Percentiles rank a stretch among this genome's conserved stretches.
Conservation (phyloP, 2,329 filamentous ascomycete genomes). For the Xylariales sp. region DNA sequence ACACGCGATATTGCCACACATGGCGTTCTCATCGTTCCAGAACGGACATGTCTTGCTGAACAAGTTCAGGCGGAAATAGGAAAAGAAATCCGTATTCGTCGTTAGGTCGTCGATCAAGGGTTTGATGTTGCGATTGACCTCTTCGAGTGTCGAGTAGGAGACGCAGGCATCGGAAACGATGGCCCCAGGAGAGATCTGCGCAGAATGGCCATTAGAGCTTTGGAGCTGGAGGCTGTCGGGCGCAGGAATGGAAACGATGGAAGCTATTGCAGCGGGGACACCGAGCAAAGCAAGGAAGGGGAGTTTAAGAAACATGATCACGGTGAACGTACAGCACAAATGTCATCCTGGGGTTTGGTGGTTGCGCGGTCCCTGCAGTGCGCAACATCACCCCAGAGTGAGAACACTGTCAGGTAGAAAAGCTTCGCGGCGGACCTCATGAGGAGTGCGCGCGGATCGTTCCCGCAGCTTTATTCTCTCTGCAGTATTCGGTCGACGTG, state of each 20-base stretch:
- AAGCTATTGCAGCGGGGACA: slow-evolving; percentile 11
- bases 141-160: slow-evolving; percentile 86
- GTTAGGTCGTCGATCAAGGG: slow-evolving; percentile 78
- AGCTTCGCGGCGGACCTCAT: slow-evolving; percentile 52
- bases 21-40: slow-evolving; percentile 87
- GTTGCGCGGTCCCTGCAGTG: slow-evolving; percentile 34
- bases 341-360: slow-evolving; percentile 35
- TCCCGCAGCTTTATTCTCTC: neutral
- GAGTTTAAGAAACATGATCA: slow-evolving; percentile 9
- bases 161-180: slow-evolving; percentile 94
- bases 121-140: slow-evolving; percentile 71
- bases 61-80: slow-evolving; percentile 91
- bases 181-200: slow-evolving; percentile 78
- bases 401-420: slow-evolving; percentile 53
- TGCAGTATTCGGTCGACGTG: slow-evolving; percentile 3
- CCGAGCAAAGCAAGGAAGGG: slow-evolving; percentile 16
- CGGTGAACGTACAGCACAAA: slow-evolving; percentile 46
- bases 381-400: slow-evolving; percentile 46
- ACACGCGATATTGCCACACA: slow-evolving; percentile 96
- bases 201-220: slow-evolving; percentile 33
- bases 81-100: slow-evolving; percentile 91
- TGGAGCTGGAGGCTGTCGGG: slow-evolving; percentile 1
- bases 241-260: neutral
- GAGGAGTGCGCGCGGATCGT: slow-evolving; percentile 4
- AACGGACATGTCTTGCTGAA: slow-evolving; percentile 95